Evolutionary conservation across 495 filamentous ascomycete genomes (phyloP).

Genomic region (Xylaria curta): DNA sequence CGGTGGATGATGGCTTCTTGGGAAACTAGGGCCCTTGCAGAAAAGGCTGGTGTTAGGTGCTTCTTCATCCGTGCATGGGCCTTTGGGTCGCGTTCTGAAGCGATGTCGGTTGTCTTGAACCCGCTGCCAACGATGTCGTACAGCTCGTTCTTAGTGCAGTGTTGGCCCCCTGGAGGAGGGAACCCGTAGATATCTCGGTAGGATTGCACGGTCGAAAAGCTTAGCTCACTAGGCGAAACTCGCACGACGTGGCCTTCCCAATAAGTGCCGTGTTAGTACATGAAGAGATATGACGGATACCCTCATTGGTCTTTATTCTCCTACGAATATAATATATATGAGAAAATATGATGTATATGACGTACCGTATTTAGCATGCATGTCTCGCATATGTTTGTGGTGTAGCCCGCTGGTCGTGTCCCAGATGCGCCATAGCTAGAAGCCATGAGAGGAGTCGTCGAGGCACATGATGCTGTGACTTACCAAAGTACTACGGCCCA

Average conservation of each 20-base stretch:
- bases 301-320: not conserved
- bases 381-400: too few relatives aligned
- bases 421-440: constrained; percentile 8
- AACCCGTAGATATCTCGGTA: constrained; percentile 16
- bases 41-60: constrained; percentile 10
- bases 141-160: constrained; percentile 7
- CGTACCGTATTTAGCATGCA: constrained; percentile 15
- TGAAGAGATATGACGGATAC: too few relatives aligned
- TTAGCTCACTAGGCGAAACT: constrained; percentile 12
- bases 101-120: constrained; percentile 1
- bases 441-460: not conserved
- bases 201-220: constrained; percentile 5
- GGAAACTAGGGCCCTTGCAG: not conserved
- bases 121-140: constrained; percentile 17
- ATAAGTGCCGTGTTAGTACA: not conserved
- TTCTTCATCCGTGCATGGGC: constrained; percentile 2
- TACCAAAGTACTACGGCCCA: constrained; percentile 7
- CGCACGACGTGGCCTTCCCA: constrained; percentile 14
- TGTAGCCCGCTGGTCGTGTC: too few relatives aligned
- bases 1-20: constrained; percentile 16
- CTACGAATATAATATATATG: not conserved
- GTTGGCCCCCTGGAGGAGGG: not conserved
- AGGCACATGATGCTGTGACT: not conserved
- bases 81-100: constrained; percentile 1
- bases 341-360: not conserved